These are phyloP conservation scores for Ceratobasidium sp. DNA, from an alignment of 1,284 basidiomycete genomes.

Conservation along the genomic window DNA sequence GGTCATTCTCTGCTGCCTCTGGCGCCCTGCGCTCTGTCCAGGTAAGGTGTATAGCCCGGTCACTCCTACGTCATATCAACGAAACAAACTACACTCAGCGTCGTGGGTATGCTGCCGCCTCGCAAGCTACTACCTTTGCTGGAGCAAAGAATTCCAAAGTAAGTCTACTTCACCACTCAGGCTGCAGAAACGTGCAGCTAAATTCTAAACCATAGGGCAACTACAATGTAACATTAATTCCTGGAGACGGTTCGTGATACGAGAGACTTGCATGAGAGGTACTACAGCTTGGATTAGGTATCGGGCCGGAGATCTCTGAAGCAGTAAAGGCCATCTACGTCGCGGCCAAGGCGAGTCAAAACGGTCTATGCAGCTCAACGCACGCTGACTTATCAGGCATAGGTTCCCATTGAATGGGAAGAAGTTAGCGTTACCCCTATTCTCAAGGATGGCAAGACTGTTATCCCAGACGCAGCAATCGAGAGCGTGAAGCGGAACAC, in stretches of 20 bases:
- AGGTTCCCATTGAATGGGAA: constrained; percentile 99
- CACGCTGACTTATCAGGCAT: constrained; percentile 7
- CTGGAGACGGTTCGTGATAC: constrained; percentile 79
- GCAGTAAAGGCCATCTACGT: constrained; percentile 94
- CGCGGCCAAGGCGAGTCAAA: constrained; percentile 68
- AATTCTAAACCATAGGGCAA: constrained; percentile 70
- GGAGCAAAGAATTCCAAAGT: constrained; percentile 88
- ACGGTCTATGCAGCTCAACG: neutral
- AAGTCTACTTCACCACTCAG: constrained; percentile 49
- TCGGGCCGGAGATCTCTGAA: constrained; percentile 98
- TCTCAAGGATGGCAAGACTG: constrained; percentile 93
- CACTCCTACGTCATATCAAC: neutral
- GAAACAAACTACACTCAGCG: too few species aligned
- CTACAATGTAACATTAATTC: constrained; percentile 92
- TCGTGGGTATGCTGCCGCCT: constrained; percentile 25
- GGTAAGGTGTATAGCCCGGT: neutral
- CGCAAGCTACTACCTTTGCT: constrained; percentile 77
- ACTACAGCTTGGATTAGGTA: constrained; percentile 63
- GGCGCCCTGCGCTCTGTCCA: constrained; percentile 16
- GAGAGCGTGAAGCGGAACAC: constrained; percentile 96
- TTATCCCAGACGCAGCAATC: constrained; percentile 93
- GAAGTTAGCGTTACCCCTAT: constrained; percentile 97
- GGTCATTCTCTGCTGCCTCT: constrained; percentile 20
- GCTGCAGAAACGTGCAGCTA: neutral
- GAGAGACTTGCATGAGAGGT: constrained; percentile 2